Evolutionary conservation across 164 flowering plant genomes (phyloP), one percentile per base, ranked within the genome.

Genomic region (Saururus chinensis): DNA sequence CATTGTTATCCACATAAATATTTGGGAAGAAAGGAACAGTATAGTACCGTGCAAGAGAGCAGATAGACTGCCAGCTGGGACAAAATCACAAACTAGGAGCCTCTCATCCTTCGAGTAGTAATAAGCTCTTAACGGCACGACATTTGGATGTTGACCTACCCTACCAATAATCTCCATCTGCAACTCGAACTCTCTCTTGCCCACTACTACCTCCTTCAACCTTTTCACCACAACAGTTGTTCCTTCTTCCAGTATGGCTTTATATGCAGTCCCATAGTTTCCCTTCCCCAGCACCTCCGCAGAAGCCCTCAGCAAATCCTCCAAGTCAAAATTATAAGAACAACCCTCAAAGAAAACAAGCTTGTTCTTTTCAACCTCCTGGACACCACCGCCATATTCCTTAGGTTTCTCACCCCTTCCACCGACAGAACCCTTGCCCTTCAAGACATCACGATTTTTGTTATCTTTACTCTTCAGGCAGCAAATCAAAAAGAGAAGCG

Each of bases 241-340:
- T 7, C 82, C 69, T 71, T 88, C 96, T 74, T 88, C 96, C 45
- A 90, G 61, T 42, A 88, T 82, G 0, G 92, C 98, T 79, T 80
- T 93, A 58, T 93, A 90, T 0, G 89, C 79, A 37, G 80, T 82
- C 60, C 97, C 98, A 67, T 80, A 86, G 0, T 80, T 77, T 20
- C 97, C 98, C 74, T 92, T 92, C 52, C 96, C 98, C 17, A 90
- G 87, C 53, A 92, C 87, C 75, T 89, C 97, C n/a, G 97, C 98
- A 24, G 97, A 89, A 57, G 96, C 96, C 63, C 88, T 87, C 73
- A 92, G 70, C 79, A 92, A 74, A 75, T 92, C 98, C 73, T 92
- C 98, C 64, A 89, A 71, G 67, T 89, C 96, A 72, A 92, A 92
- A 21, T 78, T 86, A 67, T 82, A 75, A 67, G 63, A 75, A 64